Conservation (phyloP, 2,329 filamentous ascomycete genomes). For the Penicillium sp. region DNA sequence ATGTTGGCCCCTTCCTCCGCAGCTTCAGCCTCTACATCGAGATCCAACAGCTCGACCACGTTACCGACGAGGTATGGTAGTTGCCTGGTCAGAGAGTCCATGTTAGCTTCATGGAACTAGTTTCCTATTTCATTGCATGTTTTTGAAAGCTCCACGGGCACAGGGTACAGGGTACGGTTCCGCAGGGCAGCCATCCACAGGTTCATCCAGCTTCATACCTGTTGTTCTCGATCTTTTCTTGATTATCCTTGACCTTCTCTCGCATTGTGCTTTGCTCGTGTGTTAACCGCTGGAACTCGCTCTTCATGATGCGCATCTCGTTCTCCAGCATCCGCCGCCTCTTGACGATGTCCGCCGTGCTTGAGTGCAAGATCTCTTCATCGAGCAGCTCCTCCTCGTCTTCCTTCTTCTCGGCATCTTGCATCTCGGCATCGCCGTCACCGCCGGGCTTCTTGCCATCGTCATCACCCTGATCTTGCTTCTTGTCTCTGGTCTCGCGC, state of each 20-base stretch:
- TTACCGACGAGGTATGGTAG: slow-evolving; percentile 97
- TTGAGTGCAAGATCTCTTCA: slow-evolving; percentile 87
- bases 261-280: slow-evolving; percentile 96
- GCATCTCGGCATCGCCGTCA: slow-evolving; percentile 85
- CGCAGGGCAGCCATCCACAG: background rate
- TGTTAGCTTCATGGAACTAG: slow-evolving; percentile 17
- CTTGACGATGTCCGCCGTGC: slow-evolving; percentile 92
- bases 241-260: slow-evolving; percentile 98
- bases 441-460: slow-evolving; percentile 59
- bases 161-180: background rate
- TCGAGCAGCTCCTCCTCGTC: slow-evolving; percentile 82
- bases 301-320: slow-evolving; percentile 97
- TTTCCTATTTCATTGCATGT: background rate
- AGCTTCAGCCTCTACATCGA: slow-evolving; percentile 93
- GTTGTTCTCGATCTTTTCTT: slow-evolving; percentile 99
- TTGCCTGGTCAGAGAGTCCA: slow-evolving; percentile 62
- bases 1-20: slow-evolving; percentile 98
- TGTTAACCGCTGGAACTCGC: slow-evolving; percentile 88
- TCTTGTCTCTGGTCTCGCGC: slow-evolving; percentile 73
- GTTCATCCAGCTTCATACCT: slow-evolving; percentile 57
- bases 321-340: slow-evolving; percentile 92
- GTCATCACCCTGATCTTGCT: slow-evolving; percentile 62
- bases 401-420: slow-evolving; percentile 71
- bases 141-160: slow-evolving; percentile 21
- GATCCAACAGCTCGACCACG: slow-evolving; percentile 93